Percentiles rank a stretch among this genome's conserved stretches.
phyloP scores from a whole-genome alignment of 768 basidiomycete genomes.

The Royoungia palumana region DNA sequence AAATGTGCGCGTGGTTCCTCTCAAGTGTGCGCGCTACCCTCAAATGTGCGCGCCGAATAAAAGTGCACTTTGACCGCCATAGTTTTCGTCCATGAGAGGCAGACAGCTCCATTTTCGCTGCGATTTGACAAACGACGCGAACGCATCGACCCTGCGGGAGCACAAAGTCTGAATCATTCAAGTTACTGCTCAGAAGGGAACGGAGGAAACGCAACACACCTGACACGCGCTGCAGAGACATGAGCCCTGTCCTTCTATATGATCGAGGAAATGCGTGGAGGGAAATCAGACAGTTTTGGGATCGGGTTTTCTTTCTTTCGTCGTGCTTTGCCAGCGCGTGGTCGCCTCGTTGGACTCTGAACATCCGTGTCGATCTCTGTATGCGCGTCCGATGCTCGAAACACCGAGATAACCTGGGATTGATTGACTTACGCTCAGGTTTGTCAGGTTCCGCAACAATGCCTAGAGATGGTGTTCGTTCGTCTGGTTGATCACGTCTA shows the following conservation, averaged over 20 bases:
- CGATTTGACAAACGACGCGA: conserved; percentile 82
- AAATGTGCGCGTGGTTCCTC: too few relatives aligned
- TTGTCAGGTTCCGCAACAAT: neutral
- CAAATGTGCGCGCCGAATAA: too few relatives aligned
- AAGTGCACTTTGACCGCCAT: too few relatives aligned
- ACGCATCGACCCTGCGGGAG: conserved; percentile 68
- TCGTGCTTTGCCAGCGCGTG: conserved; percentile 5
- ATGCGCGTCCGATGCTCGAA: neutral
- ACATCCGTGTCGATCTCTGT: neutral
- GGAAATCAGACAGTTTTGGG: conserved; percentile 28
- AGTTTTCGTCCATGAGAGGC: conserved; percentile 49
- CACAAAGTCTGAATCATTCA: neutral
- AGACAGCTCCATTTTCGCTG: conserved; percentile 82
- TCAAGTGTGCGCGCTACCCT: too few relatives aligned
- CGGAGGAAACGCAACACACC: conserved; percentile 38
- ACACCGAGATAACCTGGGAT: neutral
- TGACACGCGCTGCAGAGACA: conserved; percentile 72
- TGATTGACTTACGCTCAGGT: conserved; percentile 9
- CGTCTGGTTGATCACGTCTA: neutral
- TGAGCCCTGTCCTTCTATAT: conserved; percentile 82
- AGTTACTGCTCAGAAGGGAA: neutral
- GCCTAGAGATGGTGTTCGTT: neutral
- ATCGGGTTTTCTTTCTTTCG: conserved; percentile 9
- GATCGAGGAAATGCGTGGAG: conserved; percentile 29
- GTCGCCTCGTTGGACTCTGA: neutral